A percentile compares a stretch with the other conserved stretches of the same genome.
Evolutionary conservation across 768 basidiomycete genomes (phyloP).

Genomic region (Auricularia sp.): DNA sequence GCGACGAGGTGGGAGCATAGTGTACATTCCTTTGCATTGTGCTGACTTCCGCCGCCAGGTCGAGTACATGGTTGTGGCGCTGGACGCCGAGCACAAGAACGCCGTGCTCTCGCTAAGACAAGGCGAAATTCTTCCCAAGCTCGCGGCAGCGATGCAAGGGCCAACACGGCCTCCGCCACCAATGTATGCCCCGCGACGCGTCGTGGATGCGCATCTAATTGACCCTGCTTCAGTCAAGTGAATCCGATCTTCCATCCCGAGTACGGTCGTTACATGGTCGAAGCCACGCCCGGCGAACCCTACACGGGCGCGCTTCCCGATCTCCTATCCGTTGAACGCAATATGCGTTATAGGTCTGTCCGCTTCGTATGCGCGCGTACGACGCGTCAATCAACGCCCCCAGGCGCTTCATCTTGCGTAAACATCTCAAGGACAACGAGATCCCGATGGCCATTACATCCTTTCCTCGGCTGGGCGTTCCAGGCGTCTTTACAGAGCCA

Average conservation of each 20-base stretch:
- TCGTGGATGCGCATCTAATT: conserved; percentile 2
- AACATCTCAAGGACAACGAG: conserved; percentile 77
- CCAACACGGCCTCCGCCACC: background rate
- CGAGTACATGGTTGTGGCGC: conserved; percentile 90
- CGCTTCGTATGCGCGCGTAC: conserved; percentile 36
- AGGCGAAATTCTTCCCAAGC: conserved; percentile 80
- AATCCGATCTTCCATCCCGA: conserved; percentile 95
- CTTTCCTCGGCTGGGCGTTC: conserved; percentile 86
- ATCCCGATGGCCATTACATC: conserved; percentile 87
- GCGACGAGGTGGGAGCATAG: conserved; percentile 71
- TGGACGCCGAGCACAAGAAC: conserved; percentile 68
- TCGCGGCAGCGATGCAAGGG: conserved; percentile 27
- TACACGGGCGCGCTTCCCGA: conserved; percentile 84
- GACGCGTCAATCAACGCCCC: conserved; percentile 76
- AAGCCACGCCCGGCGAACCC: conserved; percentile 92
- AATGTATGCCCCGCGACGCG: background rate
- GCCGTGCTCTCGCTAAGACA: conserved; percentile 91
- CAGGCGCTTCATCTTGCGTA: conserved; percentile 76
- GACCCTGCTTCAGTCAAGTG: conserved; percentile 37
- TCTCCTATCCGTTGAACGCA: conserved; percentile 79
- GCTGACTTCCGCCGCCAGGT: conserved; percentile 40
- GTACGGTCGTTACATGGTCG: conserved; percentile 97
- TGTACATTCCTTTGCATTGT: background rate
- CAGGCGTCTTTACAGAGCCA: conserved; percentile 88
- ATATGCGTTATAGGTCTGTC: conserved; percentile 83